Conservation (phyloP, 2,329 filamentous ascomycete species). For the Tricladium varicosporioides region DNA sequence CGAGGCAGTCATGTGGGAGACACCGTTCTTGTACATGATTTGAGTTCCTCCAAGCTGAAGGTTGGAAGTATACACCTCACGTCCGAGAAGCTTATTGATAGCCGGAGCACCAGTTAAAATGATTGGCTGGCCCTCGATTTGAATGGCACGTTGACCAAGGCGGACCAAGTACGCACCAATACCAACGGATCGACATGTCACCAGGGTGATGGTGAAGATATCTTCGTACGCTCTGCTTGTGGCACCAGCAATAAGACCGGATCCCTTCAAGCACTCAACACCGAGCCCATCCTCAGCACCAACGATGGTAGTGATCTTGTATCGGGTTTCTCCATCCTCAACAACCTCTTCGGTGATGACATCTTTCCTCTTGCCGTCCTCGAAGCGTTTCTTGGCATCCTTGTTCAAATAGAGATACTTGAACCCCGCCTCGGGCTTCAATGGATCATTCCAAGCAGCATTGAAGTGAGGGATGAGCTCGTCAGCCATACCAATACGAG, state of each 20-base stretch:
- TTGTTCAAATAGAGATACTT: conserved; percentile 94
- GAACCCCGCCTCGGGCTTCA: conserved; percentile 84
- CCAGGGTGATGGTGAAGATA: conserved; percentile 96
- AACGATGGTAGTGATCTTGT: conserved; percentile 92
- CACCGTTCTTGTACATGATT: conserved; percentile 99
- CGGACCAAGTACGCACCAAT: conserved; percentile 99
- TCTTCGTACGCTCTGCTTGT: conserved; percentile 97
- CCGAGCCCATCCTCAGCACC: conserved; percentile 94
- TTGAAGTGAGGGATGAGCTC: conserved; percentile 97
- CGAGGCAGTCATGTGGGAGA: conserved; percentile 96
- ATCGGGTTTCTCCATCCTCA: conserved; percentile 83
- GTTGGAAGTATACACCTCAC: conserved; percentile 98
- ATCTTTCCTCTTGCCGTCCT: conserved; percentile 69
- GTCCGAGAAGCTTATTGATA: conserved; percentile 96
- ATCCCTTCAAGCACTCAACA: conserved; percentile 95
- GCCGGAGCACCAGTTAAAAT: conserved; percentile 96
- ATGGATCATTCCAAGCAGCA: conserved; percentile 88
- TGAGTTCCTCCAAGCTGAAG: conserved; percentile 99
- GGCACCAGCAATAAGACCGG: conserved; percentile 95
- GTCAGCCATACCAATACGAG: conserved; percentile 92
- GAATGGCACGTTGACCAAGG: conserved; percentile 95
- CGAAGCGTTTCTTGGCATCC: conserved; percentile 81
- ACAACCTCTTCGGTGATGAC: conserved; percentile 86
- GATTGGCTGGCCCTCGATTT: conserved; percentile 98
- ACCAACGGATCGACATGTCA: conserved; percentile 97